Evolutionary conservation across 225 moss, liverwort and hornwort genomes (phyloP), one percentile per base, ranked within the genome.

Genomic region (Polytrichum formosum): DNA sequence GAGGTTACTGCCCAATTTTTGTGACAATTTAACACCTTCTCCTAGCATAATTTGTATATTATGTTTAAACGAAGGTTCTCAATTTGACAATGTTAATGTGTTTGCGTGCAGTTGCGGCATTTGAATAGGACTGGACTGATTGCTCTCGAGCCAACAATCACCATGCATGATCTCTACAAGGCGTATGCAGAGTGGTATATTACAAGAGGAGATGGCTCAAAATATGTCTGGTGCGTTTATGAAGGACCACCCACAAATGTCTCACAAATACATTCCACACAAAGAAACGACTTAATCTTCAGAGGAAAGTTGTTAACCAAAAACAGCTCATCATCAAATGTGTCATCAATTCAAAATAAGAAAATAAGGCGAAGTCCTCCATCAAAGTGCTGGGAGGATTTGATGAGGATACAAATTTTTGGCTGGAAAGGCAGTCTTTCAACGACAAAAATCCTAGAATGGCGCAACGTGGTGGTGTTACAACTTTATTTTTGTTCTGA

Each of bases 81-180:
- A 30, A 9, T 61, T 30, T 66, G 18, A 37, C 16, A 64, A 22
- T 53, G 6, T 67, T 61, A 64, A 10, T 53, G 6, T 67, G 62
- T 66, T 27, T 29, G 5, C 75, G 67, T 68, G 79, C 71, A 80
- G 79, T 64, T 80, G 55, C 13, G 5, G 29, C 67, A 80, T 53
- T 64, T 80, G 75, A 26, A 75, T 71, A 66, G 70, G 54, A 66
- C 26, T 67, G 79, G 60, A 62, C 72, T 80, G 63, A 59, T 80
- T 67, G 64, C 56, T 6, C 0, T 18, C 35, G 35, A 75, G 54
- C 67, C 63, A 53, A 25, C 67, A 16, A 29, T 79, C 54, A 63
- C 79, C 54, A 74, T 54, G 54, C 79, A 74, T 26, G 79, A 74
- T 59, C 79, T 79, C 31, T 79, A 79, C 79, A 79, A 79, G 79